Evolutionary conservation across 148 eudicot species (phyloP).

Genomic region (Arctostaphylos glauca): DNA sequence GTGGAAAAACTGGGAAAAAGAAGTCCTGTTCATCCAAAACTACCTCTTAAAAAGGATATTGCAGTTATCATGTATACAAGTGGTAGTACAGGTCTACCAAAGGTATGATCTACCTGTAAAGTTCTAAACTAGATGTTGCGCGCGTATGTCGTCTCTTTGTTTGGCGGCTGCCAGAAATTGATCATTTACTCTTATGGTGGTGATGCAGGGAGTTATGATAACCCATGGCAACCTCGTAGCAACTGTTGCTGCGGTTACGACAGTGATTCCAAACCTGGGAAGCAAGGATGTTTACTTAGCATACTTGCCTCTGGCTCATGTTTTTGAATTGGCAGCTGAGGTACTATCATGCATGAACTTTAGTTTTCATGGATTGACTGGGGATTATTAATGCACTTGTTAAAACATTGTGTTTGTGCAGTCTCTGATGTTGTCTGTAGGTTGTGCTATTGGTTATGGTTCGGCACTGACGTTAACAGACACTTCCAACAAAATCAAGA

Average conservation of each 20-base stretch:
- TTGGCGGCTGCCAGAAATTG: background rate
- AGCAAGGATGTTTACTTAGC: constrained; percentile 70
- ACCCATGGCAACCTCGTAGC: constrained; percentile 90
- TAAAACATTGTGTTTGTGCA: constrained; percentile 32
- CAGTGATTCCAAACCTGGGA: constrained; percentile 79
- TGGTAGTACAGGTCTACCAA: constrained; percentile 98
- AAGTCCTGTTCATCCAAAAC: constrained; percentile 48
- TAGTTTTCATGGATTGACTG: background rate
- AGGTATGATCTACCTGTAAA: constrained; percentile 28
- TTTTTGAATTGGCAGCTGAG: constrained; percentile 96
- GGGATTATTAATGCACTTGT: constrained; percentile 13
- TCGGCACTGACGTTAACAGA: constrained; percentile 86
- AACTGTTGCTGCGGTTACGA: constrained; percentile 82
- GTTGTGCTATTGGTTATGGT: constrained; percentile 83
- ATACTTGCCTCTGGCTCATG: constrained; percentile 93
- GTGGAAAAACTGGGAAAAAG: constrained; percentile 77
- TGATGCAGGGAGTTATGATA: constrained; percentile 89
- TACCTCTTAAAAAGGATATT: constrained; percentile 79
- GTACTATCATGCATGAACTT: constrained; percentile 36
- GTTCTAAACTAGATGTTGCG: background rate
- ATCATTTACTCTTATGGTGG: background rate
- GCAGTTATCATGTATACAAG: constrained; percentile 98
- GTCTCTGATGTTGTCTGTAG: constrained; percentile 81
- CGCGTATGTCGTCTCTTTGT: background rate
- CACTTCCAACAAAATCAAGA: constrained; percentile 85